Evolutionary conservation across 495 filamentous ascomycete genomes (phyloP).

Genomic region (Aspergillus haitiensis): DNA sequence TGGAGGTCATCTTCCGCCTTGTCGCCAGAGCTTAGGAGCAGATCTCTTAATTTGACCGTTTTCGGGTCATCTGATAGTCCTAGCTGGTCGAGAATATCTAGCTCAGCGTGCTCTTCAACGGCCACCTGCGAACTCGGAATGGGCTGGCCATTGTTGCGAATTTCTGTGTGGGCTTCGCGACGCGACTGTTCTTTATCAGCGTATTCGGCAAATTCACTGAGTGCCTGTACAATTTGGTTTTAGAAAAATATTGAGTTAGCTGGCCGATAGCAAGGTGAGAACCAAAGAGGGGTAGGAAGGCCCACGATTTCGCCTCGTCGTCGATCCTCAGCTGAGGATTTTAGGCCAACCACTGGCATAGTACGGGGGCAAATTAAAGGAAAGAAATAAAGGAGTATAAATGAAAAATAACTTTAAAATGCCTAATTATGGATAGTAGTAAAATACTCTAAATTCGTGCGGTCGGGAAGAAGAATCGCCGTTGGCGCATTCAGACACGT

Average conservation of each 20-base stretch:
- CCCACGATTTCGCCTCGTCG: constrained; percentile 82
- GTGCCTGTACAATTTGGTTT: constrained; percentile 68
- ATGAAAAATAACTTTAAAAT: not conserved
- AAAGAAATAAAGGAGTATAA: not conserved
- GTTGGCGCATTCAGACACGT: constrained; percentile 38
- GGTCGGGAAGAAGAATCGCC: constrained; percentile 29
- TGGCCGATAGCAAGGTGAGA: constrained; percentile 10
- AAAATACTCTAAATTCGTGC: not conserved
- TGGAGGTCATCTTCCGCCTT: constrained; percentile 60
- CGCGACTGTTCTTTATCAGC: constrained; percentile 90
- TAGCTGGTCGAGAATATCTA: constrained; percentile 87
- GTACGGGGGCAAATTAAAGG: constrained; percentile 3
- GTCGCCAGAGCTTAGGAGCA: constrained; percentile 65
- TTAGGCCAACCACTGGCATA: constrained; percentile 45
- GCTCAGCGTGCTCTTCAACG: constrained; percentile 79
- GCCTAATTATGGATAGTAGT: not conserved
- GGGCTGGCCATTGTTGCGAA: constrained; percentile 48
- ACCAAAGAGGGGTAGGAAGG: constrained; percentile 9
- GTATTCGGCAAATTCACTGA: constrained; percentile 97
- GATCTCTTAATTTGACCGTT: constrained; percentile 67
- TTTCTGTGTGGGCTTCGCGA: constrained; percentile 46
- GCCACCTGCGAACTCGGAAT: constrained; percentile 39
- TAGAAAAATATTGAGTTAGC: too few species aligned
- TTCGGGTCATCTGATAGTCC: constrained; percentile 75
- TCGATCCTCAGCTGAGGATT: constrained; percentile 70